Conservation (phyloP, 2,329 filamentous ascomycete genomes). For the Aspergillus sp. region DNA sequence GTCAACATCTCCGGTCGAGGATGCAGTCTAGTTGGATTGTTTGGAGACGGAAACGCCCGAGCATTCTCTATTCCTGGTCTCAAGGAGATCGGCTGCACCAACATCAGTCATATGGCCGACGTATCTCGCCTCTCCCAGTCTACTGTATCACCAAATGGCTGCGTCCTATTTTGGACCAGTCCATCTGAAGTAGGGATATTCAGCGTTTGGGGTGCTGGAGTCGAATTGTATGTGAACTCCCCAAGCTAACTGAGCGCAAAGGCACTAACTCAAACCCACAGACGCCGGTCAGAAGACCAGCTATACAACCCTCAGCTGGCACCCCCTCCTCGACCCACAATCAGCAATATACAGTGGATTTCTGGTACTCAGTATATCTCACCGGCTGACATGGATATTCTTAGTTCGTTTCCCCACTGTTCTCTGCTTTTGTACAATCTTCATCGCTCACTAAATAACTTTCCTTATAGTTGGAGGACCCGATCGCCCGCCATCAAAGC, state of each 20-base stretch:
- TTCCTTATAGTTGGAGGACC: slow-evolving; percentile 68
- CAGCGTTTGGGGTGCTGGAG: slow-evolving; percentile 79
- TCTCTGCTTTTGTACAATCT: neutral
- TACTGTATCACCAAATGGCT: slow-evolving; percentile 72
- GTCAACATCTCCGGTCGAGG: slow-evolving; percentile 73
- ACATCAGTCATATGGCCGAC: slow-evolving; percentile 68
- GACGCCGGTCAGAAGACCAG: slow-evolving; percentile 61
- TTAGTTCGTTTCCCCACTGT: slow-evolving; percentile 52
- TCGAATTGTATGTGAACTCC: slow-evolving; percentile 55
- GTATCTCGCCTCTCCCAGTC: slow-evolving; percentile 68
- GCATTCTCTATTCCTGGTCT: slow-evolving; percentile 85
- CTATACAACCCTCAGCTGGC: slow-evolving; percentile 75
- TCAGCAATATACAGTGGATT: slow-evolving; percentile 95
- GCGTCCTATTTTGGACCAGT: slow-evolving; percentile 83
- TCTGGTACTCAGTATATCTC: slow-evolving; percentile 90
- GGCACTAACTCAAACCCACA: slow-evolving; percentile 22
- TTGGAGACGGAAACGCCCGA: slow-evolving; percentile 76
- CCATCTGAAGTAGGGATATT: slow-evolving; percentile 81
- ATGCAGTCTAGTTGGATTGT: slow-evolving; percentile 77
- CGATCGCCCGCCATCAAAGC: slow-evolving; percentile 82
- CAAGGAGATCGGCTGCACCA: slow-evolving; percentile 73
- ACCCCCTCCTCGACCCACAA: slow-evolving; percentile 81
- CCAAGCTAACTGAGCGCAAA: neutral
- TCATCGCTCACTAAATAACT: neutral
- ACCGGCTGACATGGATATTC: slow-evolving; percentile 79